phyloP scores from a whole-genome alignment of 306 rosid genomes.

The Lablab purpureus region DNA sequence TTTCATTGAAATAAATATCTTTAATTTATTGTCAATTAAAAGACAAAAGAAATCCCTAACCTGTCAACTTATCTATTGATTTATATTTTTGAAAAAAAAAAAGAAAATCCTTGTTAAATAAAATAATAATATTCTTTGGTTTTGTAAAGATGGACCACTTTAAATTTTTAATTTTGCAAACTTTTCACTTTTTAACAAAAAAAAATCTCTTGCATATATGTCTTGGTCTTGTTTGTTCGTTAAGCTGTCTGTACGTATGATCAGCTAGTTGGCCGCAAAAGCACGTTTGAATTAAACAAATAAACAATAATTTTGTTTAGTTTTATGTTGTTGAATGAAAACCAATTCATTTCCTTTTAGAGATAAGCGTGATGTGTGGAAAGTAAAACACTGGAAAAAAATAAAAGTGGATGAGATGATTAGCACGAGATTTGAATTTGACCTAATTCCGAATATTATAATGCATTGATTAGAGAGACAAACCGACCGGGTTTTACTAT shows the following conservation, averaged over 20 bases:
- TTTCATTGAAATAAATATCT: too few species aligned
- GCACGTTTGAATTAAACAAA: neutral
- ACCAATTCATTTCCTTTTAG: neutral
- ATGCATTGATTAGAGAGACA: constrained; percentile 61
- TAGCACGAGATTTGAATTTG: constrained; percentile 60
- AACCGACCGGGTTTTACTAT: constrained; percentile 61
- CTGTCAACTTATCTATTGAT: neutral
- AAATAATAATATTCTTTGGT: neutral
- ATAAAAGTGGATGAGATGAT: constrained; percentile 36
- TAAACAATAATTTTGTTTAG: neutral
- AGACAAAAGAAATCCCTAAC: too few species aligned
- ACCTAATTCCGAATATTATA: constrained; percentile 47
- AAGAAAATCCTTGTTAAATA: neutral
- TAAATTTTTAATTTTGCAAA: neutral
- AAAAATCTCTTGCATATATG: neutral
- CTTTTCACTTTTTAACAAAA: neutral
- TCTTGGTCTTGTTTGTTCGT: neutral
- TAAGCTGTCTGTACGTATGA: neutral
- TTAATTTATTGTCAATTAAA: too few species aligned
- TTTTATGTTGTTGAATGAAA: too few species aligned
- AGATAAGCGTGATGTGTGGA: constrained; percentile 39
- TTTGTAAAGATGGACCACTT: neutral
- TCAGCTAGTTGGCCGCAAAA: neutral
- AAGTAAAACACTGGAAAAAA: constrained; percentile 16
- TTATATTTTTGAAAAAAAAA: too few species aligned